phyloP scores from a whole-genome alignment of 352 stramenopile genomes.

The Sclerospora graminicola region DNA sequence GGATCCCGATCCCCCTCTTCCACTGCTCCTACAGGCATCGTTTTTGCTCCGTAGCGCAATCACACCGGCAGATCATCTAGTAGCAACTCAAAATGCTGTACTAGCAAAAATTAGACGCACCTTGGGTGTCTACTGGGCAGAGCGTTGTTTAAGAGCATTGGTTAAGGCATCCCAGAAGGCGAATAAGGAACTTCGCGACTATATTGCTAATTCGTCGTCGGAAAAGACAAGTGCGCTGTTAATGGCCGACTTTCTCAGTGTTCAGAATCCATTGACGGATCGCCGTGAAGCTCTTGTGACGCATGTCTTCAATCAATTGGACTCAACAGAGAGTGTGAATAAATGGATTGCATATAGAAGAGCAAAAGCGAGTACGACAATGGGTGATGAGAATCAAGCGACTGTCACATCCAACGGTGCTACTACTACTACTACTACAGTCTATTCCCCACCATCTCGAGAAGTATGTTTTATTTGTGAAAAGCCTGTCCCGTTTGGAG shows the following conservation, averaged over 20 bases:
- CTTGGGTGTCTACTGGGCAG: constrained; percentile 49
- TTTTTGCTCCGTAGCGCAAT: constrained; percentile 51
- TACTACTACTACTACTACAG: background rate
- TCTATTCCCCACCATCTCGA: constrained; percentile 27
- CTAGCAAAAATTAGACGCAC: constrained; percentile 32
- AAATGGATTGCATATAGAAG: constrained; percentile 30
- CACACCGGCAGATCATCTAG: constrained; percentile 35
- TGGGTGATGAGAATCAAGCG: background rate
- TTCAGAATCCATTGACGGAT: constrained; percentile 31
- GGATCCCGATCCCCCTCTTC: constrained; percentile 5
- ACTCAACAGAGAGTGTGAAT: constrained; percentile 29
- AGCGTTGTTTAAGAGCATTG: constrained; percentile 43
- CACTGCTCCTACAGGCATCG: constrained; percentile 45
- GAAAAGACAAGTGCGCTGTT: constrained; percentile 49
- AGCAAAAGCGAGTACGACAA: constrained; percentile 15
- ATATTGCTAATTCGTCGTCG: constrained; percentile 13
- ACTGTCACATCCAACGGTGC: background rate
- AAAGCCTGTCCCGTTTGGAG: constrained; percentile 42
- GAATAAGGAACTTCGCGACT: constrained; percentile 13
- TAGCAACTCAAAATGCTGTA: constrained; percentile 26
- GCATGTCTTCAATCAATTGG: constrained; percentile 50
- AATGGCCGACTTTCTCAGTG: constrained; percentile 77
- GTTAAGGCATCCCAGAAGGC: constrained; percentile 27
- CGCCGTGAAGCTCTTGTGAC: constrained; percentile 34
- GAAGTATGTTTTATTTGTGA: constrained; percentile 68